Evolutionary conservation across 257 asterid species (phyloP).

Genomic region (Solanum clarkiae): DNA sequence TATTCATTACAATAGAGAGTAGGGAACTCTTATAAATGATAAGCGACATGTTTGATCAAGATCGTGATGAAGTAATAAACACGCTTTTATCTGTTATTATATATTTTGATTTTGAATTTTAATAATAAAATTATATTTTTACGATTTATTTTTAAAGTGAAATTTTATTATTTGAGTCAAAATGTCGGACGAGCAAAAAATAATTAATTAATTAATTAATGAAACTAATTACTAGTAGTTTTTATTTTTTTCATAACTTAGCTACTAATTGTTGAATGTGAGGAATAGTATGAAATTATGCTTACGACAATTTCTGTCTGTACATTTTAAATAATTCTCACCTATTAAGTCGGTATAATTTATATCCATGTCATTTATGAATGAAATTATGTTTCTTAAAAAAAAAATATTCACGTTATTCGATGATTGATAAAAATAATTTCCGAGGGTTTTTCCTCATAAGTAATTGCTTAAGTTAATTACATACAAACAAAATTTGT

Average conservation of each 20-base stretch:
- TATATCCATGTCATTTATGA: too few relatives aligned
- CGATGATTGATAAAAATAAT: background rate
- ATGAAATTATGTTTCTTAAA: too few relatives aligned
- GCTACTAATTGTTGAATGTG: background rate
- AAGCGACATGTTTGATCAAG: background rate
- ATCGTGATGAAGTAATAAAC: background rate
- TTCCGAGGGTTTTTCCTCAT: background rate
- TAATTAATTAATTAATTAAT: background rate
- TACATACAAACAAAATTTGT: background rate
- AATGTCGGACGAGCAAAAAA: background rate
- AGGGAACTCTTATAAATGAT: background rate
- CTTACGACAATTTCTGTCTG: background rate
- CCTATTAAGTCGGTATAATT: too few relatives aligned
- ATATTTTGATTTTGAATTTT: background rate
- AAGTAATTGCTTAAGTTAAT: background rate
- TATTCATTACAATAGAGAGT: background rate
- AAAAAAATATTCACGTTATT: background rate
- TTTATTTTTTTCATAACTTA: background rate
- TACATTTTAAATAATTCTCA: background rate
- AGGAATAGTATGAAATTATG: background rate
- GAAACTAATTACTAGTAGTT: background rate
- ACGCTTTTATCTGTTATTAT: background rate
- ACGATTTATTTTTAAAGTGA: background rate
- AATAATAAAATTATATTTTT: too few relatives aligned
- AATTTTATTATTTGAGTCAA: accelerated